A percentile compares a stretch with the other conserved stretches of the same genome.
These are phyloP conservation scores for Pleurotus cornucopiae DNA, from an alignment of 768 basidiomycete species.

Conservation along the genomic window DNA sequence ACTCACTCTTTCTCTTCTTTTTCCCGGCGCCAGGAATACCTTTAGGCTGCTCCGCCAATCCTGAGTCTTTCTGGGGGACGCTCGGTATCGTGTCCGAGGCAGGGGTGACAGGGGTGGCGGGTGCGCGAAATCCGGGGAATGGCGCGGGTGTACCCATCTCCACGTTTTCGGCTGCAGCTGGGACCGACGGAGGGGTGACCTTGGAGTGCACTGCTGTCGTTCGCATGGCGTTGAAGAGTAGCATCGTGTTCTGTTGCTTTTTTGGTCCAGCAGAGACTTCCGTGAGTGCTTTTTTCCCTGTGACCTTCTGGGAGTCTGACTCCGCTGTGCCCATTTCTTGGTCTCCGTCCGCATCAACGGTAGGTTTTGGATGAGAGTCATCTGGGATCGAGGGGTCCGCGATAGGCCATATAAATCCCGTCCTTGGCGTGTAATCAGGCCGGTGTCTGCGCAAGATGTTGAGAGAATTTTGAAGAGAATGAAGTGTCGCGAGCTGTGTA, in stretches of 20 bases:
- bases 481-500: conserved; percentile 60
- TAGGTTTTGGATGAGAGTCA: conserved; percentile 36
- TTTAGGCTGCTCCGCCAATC: conserved; percentile 48
- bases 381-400: conserved; percentile 46
- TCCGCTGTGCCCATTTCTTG: conserved; percentile 19
- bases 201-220: conserved; percentile 71
- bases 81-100: conserved; percentile 25
- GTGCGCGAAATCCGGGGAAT: conserved; percentile 21
- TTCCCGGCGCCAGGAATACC: conserved; percentile 49
- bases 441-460: conserved; percentile 67
- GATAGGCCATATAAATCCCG: conserved; percentile 85
- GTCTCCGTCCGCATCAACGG: conserved; percentile 4
- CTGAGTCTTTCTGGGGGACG: conserved; percentile 26
- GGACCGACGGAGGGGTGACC: conserved; percentile 40
- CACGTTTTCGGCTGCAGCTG: conserved; percentile 23
- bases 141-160: conserved; percentile 26
- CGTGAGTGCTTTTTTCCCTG: conserved; percentile 16
- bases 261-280: conserved; percentile 30
- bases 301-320: conserved; percentile 16
- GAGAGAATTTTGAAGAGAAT: conserved; percentile 72
- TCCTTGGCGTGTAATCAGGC: conserved; percentile 80
- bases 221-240: conserved; percentile 76
- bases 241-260: conserved; percentile 62
- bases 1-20: conserved; percentile 77
- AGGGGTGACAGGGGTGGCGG: conserved; percentile 32